These are phyloP conservation scores for Gilbertella persicaria DNA, from an alignment of 371 early-diverging fungal genomes.

Conservation along the genomic window DNA sequence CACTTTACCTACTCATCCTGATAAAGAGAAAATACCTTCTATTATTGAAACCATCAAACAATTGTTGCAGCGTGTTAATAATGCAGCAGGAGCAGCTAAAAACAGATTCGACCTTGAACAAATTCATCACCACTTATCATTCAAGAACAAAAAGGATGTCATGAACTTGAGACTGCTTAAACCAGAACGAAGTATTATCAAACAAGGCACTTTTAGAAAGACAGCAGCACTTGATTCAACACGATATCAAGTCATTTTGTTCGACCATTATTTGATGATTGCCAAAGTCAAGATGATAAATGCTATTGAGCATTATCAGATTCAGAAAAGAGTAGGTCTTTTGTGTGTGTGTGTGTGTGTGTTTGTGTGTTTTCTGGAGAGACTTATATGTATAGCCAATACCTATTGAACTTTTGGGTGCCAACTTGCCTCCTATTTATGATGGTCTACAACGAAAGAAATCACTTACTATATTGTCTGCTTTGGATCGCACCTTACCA, in stretches of 20 bases:
- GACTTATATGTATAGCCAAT: slow-evolving; percentile 55
- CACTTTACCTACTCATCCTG: slow-evolving; percentile 15
- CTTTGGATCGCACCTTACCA: not conserved
- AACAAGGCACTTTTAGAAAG: slow-evolving; percentile 47
- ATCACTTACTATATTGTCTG: slow-evolving; percentile 13
- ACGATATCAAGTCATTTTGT: slow-evolving; percentile 56
- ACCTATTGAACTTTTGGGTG: slow-evolving; percentile 73
- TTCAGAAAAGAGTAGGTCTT: slow-evolving; percentile 31
- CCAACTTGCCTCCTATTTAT: slow-evolving; percentile 55
- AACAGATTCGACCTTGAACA: slow-evolving; percentile 68
- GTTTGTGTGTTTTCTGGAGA: not conserved
- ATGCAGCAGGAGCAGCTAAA: slow-evolving; percentile 83
- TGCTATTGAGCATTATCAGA: slow-evolving; percentile 29
- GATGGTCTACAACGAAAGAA: slow-evolving; percentile 29
- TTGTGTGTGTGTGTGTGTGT: slow-evolving; percentile 44
- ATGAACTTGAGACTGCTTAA: slow-evolving; percentile 32
- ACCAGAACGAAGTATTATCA: slow-evolving; percentile 30
- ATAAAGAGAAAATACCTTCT: slow-evolving; percentile 52
- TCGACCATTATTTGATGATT: slow-evolving; percentile 47
- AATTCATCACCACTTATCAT: slow-evolving; percentile 27
- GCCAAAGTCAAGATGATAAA: slow-evolving; percentile 37
- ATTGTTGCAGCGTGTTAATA: slow-evolving; percentile 76
- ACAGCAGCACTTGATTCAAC: slow-evolving; percentile 56
- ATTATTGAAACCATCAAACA: slow-evolving; percentile 67
- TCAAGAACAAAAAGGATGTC: slow-evolving; percentile 23